Percentiles rank a stretch among this genome's conserved stretches.
These are phyloP conservation scores for Boechera stricta DNA, from an alignment of 345 rosid species.

Conservation along the genomic window DNA sequence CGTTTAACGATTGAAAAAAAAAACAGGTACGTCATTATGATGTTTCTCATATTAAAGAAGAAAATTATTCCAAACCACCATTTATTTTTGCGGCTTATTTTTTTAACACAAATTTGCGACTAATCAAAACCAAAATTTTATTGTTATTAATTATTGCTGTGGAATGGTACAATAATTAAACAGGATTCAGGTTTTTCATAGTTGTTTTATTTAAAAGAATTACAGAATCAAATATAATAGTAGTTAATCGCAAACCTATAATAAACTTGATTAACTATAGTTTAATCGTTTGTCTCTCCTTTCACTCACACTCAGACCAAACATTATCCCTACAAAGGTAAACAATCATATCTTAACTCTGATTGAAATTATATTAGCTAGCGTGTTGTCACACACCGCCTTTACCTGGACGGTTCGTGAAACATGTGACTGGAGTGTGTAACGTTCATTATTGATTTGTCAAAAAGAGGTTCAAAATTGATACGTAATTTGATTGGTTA, in stretches of 20 bases:
- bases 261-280: not conserved
- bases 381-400: not conserved
- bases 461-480: not conserved
- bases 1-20: not conserved
- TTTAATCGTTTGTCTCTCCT: not conserved
- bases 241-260: not conserved
- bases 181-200: not conserved
- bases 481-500: conserved; percentile 10
- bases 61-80: not conserved
- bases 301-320: conserved; percentile 1
- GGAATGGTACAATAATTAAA: not conserved
- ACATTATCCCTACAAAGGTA: not conserved
- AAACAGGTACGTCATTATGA: not conserved
- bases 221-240: not conserved
- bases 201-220: not conserved
- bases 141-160: not conserved
- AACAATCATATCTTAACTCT: not conserved
- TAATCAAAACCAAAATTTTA: not conserved
- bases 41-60: not conserved
- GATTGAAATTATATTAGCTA: not conserved
- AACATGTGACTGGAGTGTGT: not conserved
- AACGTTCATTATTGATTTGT: conserved; percentile 14
- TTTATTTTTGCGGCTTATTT: too few species aligned
- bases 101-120: not conserved
- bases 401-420: not conserved